Evolutionary conservation across 306 rosid species (phyloP), one percentile per base, ranked within the genome.

Genomic region (Malus sieversii): DNA sequence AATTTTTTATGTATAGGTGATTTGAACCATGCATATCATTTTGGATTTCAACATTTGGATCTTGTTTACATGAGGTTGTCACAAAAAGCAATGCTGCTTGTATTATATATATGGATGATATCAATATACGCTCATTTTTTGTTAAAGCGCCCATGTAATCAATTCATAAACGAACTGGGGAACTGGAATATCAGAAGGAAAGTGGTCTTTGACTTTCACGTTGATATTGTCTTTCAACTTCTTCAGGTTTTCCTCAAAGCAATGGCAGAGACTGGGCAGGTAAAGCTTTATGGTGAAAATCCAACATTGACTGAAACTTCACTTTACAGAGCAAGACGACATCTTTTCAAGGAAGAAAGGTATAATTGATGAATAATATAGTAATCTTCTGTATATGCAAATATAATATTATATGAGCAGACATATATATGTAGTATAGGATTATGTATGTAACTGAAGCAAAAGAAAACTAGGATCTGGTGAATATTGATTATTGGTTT

Each of bases 281-380:
- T 95, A 74, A 88, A 95, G 86, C 85, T 95, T 53, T 87, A 92
- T 32, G 98, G 99, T 64, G 96, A 95, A 74, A 70, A 80, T 20
- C 98, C 99, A 68, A 92, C 99, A 35, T 76, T 92, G 76, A 86
- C 99, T 8, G 99, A 95, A 88, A 86, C 91, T 72, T 84, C 99
- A 70, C 97, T 92, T 62, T 95, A 90, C 82, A 87, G 99, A 84
- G 98, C 99, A 79, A 85, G 99, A 61, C 91, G 99, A 64, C 91
- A 92, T 80, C 86, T 95, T 67, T 95, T 75, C 85, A 95, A 95
- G 90, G 93, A 95, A 83, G 99, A 95, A 81, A 92, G 99, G 99
- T 90, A 86, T 63, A 53, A 42, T 35, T 38, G 44, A 58, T 38
- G 76, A 35, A 23, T 57, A 57, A 38, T 20, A 35, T 57, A 4